A percentile compares a stretch with the other conserved stretches of the same genome.
Conservation (phyloP, 2,329 filamentous ascomycete genomes). For the Fusarium tricinctum region DNA sequence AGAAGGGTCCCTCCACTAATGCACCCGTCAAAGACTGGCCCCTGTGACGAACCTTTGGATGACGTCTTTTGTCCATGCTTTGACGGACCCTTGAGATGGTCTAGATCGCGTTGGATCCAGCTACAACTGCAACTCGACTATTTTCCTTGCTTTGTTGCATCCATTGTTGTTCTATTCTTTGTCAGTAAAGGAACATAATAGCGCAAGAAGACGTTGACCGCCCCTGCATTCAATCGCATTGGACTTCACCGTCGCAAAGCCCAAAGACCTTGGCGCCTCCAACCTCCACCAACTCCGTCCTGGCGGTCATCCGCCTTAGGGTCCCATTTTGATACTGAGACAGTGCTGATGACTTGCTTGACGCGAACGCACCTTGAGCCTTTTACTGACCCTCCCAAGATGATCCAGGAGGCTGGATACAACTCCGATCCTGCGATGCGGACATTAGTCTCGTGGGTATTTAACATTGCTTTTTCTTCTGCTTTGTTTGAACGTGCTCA, state of each 20-base stretch:
- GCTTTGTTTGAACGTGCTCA: neutral
- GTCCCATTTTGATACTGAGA: conserved; percentile 27
- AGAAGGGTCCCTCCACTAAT: conserved; percentile 29
- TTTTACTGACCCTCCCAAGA: conserved; percentile 19
- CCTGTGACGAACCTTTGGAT: conserved; percentile 31
- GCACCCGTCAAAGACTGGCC: conserved; percentile 13
- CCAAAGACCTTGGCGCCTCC: conserved; percentile 24
- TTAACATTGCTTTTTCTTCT: conserved; percentile 11
- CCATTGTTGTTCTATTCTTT: neutral
- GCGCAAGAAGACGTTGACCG: conserved; percentile 18
- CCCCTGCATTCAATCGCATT: conserved; percentile 5
- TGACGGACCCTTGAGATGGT: conserved; percentile 19
- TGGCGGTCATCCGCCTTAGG: conserved; percentile 8
- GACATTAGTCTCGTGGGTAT: conserved; percentile 16
- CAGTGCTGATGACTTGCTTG: conserved; percentile 40
- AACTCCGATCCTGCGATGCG: conserved; percentile 27
- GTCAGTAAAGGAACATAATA: neutral
- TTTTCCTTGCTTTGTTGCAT: conserved; percentile 28
- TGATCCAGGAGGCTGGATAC: conserved; percentile 16
- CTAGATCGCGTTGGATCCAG: conserved; percentile 35
- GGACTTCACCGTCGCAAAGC: conserved; percentile 11
- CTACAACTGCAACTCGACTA: conserved; percentile 20
- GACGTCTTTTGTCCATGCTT: conserved; percentile 31
- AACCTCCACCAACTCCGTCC: conserved; percentile 6
- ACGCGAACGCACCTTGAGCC: conserved; percentile 6